phyloP scores from a whole-genome alignment of 2,329 filamentous ascomycete genomes.

The Aaosphaeria arxii region DNA sequence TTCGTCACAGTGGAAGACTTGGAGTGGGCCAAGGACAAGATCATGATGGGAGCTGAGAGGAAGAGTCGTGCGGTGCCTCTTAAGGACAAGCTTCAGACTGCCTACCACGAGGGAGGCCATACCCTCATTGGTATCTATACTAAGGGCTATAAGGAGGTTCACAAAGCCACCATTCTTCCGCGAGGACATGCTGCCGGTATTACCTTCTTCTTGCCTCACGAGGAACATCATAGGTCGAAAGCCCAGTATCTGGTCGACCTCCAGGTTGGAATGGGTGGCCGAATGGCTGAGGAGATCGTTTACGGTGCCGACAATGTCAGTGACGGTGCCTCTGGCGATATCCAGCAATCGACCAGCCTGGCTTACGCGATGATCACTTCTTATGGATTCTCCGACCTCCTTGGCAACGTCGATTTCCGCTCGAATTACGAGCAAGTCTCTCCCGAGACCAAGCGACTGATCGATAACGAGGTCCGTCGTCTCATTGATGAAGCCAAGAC shows the following conservation, averaged over 20 bases:
- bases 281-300: conserved; percentile 85
- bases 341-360: conserved; percentile 74
- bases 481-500: conserved; percentile 78
- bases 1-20: conserved; percentile 77
- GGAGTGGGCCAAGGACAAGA: conserved; percentile 97
- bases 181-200: conserved; percentile 83
- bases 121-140: conserved; percentile 85
- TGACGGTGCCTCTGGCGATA: conserved; percentile 80
- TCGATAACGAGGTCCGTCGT: conserved; percentile 84
- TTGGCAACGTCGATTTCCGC: conserved; percentile 87
- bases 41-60: conserved; percentile 93
- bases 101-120: conserved; percentile 94
- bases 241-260: conserved; percentile 78
- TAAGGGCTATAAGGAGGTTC: conserved; percentile 71
- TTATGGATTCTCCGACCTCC: conserved; percentile 81
- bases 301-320: conserved; percentile 91
- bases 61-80: conserved; percentile 85
- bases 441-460: conserved; percentile 78
- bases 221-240: conserved; percentile 77
- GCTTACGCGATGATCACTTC: conserved; percentile 86
- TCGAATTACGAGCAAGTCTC: conserved; percentile 79
- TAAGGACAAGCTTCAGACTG: conserved; percentile 94
- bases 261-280: conserved; percentile 79
- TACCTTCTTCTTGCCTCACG: conserved; percentile 86
- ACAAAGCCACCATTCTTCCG: conserved; percentile 97